Evolutionary conservation across 2,329 filamentous ascomycete genomes (phyloP), one percentile per base, ranked within the genome.

Genomic region (Trichoderma asperellum): DNA sequence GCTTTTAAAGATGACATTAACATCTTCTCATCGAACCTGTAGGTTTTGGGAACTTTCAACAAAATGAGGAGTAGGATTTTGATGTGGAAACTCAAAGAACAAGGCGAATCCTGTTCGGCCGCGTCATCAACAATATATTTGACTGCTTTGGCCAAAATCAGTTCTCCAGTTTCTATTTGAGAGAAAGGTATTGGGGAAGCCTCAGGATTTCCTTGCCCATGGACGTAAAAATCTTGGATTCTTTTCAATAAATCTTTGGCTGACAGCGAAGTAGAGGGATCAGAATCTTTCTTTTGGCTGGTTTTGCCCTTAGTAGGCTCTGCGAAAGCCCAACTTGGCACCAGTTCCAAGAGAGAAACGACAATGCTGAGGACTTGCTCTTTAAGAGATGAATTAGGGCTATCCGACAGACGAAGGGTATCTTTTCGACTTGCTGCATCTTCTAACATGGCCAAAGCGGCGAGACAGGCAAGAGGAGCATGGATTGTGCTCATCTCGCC

Each of bases 401-500:
- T 21, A 32, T 72, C 64, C 75, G 80, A 68, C 83, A 80, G 57
- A 71, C 72, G 27, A 67, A 63, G 59, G 21, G 72, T 78, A 73
- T 70, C 77, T 78, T 70, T 73, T 40, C 77, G 76, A 16, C 81
- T 80, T 70, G 80, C 83, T 2, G 82, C 79, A 68, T 91, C 83
- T 75, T 89, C 82, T 53, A 90, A 80, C 87, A 87, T 90, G 4
- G 89, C 88, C n/a, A 96, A 79, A 2, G 89, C 86, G 4, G 79
- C 78, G 35, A 82, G 68, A 49, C 79, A 79, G 65, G 91, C 86
- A 34, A 96, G 80, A 40, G 95, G 95, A 35, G 94, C 91, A 80
- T 98, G 95, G 27, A 92, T 83, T 2, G 92, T 88, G 18, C 97
- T 80, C 95, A 99, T 98, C 76, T 99, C 96, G 78, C 98, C 96